Evolutionary conservation across 148 eudicot genomes (phyloP).

Genomic region (Agrostemma githago): DNA sequence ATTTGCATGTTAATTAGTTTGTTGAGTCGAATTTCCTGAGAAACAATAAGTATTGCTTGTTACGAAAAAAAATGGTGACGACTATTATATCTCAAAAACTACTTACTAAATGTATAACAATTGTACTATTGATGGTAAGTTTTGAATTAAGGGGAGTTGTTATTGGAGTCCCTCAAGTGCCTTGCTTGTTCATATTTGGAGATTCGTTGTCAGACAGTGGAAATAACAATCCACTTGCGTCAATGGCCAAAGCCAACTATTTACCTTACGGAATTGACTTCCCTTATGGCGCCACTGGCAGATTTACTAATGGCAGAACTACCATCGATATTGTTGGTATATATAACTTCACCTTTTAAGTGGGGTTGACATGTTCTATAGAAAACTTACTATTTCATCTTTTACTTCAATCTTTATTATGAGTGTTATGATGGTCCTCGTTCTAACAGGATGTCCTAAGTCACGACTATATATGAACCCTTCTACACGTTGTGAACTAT

Average conservation of each 20-base stretch:
- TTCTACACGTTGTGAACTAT: no score
- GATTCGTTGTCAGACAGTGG: constrained; percentile 27
- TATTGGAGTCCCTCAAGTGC: constrained; percentile 26
- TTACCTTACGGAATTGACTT: constrained; percentile 48
- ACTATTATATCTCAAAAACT: background rate
- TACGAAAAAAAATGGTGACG: background rate
- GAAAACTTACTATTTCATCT: no score
- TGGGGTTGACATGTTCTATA: no score
- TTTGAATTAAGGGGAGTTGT: background rate
- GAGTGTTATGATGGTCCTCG: no score
- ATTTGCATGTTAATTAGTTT: no score
- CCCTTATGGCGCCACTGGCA: constrained; percentile 38
- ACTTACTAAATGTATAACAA: background rate
- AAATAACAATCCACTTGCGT: constrained; percentile 34
- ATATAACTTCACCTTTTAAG: background rate
- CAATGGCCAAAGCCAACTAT: constrained; percentile 43
- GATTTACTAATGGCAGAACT: constrained; percentile 44
- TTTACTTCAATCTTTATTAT: no score
- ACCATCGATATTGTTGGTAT: constrained; percentile 41
- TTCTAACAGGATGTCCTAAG: no score
- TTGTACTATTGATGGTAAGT: background rate
- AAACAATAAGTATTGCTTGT: background rate
- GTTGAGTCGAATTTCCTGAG: no score
- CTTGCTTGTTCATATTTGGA: constrained; percentile 49
- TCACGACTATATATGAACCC: no score